A percentile compares a stretch with the other conserved stretches of the same genome.
Conservation (phyloP, 2,329 filamentous ascomycete species). For the Aspergillus transmontanensis region DNA sequence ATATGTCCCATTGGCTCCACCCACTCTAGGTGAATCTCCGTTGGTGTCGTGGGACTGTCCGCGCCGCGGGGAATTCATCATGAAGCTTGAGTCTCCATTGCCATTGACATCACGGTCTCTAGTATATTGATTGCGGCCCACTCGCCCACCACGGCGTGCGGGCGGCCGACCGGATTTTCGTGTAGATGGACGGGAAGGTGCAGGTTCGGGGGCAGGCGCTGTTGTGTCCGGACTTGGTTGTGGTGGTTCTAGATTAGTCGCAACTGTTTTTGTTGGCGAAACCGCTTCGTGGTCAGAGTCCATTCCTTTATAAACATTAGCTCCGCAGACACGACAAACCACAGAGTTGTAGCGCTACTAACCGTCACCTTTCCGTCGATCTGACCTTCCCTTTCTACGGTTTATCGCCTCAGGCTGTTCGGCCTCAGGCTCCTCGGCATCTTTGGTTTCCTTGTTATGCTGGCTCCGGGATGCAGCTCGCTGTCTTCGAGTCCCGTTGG, state of each 20-base stretch:
- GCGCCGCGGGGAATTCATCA: slow-evolving; percentile 43
- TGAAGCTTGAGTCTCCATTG: slow-evolving; percentile 42
- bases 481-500: slow-evolving; percentile 57
- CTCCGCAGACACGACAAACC: slow-evolving; percentile 4
- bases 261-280: slow-evolving; percentile 51
- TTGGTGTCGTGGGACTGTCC: slow-evolving; percentile 43
- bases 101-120: slow-evolving; percentile 69
- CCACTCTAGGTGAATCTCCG: slow-evolving; percentile 40
- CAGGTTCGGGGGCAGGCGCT: slow-evolving; percentile 39
- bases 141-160: slow-evolving; percentile 64
- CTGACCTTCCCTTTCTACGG: slow-evolving; percentile 79
- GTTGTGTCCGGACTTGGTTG: slow-evolving; percentile 48
- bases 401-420: slow-evolving; percentile 73
- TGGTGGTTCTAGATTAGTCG: slow-evolving; percentile 41
- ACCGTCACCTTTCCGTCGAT: slow-evolving; percentile 82
- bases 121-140: slow-evolving; percentile 80
- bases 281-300: slow-evolving; percentile 73
- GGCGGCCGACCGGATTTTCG: slow-evolving; percentile 67
- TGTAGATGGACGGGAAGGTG: slow-evolving; percentile 43
- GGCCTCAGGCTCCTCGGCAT: slow-evolving; percentile 66
- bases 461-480: slow-evolving; percentile 59
- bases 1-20: slow-evolving; percentile 47
- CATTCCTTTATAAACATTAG: slow-evolving; percentile 46
- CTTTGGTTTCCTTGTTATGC: slow-evolving; percentile 51
- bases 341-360: slow-evolving; percentile 26